Evolutionary conservation across 768 basidiomycete genomes (phyloP).

Genomic region (Strobilomyces dryophilus): DNA sequence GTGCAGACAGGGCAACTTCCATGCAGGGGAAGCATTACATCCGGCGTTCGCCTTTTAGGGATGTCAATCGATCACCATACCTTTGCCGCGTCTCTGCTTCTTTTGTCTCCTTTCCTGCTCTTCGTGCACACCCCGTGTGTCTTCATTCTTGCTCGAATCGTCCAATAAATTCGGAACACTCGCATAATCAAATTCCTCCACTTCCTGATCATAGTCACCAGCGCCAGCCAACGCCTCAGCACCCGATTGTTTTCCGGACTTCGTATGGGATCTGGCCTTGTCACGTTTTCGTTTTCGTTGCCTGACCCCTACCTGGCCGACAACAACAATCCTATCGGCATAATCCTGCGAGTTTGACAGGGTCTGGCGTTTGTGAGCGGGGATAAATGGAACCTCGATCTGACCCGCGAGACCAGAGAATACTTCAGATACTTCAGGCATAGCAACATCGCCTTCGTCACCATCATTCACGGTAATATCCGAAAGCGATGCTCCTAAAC

Average conservation of each 20-base stretch:
- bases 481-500: background rate
- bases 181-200: slow-evolving; percentile 64
- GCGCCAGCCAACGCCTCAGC: slow-evolving; percentile 3
- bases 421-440: slow-evolving; percentile 10
- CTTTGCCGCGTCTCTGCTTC: slow-evolving; percentile 47
- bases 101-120: slow-evolving; percentile 41
- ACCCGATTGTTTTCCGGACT: background rate
- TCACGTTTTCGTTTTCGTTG: slow-evolving; percentile 54
- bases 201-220: slow-evolving; percentile 20
- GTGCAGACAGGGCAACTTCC: slow-evolving; percentile 7
- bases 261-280: slow-evolving; percentile 9
- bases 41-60: background rate
- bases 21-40: background rate
- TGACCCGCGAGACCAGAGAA: slow-evolving; percentile 39
- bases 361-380: slow-evolving; percentile 51
- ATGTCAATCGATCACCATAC: slow-evolving; percentile 17
- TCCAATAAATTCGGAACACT: slow-evolving; percentile 71
- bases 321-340: slow-evolving; percentile 66
- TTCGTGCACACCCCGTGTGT: slow-evolving; percentile 17
- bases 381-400: slow-evolving; percentile 77
- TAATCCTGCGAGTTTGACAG: slow-evolving; percentile 7
- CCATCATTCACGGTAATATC: slow-evolving; percentile 2
- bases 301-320: slow-evolving; percentile 60
- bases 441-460: background rate
- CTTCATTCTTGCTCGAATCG: slow-evolving; percentile 37